Conservation (phyloP, 2,329 filamentous ascomycete species). For the Curvularia lunata region DNA sequence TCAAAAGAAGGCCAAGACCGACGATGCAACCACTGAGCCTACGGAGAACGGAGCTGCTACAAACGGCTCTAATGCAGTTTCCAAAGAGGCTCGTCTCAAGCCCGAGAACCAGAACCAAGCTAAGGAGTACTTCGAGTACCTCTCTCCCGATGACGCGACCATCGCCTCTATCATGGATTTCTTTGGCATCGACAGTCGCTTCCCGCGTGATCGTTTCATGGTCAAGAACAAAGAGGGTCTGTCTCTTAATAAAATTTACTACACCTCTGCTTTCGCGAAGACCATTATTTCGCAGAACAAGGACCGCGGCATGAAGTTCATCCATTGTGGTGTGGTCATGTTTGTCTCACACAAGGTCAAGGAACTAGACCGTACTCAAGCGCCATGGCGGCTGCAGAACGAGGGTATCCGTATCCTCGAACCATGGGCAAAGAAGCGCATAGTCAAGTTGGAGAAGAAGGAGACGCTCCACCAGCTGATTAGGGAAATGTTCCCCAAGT, state of each 20-base stretch:
- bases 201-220: slow-evolving; percentile 92
- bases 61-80: slow-evolving; percentile 18
- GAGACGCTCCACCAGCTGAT: slow-evolving; percentile 82
- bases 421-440: slow-evolving; percentile 83
- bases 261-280: slow-evolving; percentile 82
- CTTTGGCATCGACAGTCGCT: slow-evolving; percentile 82
- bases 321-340: slow-evolving; percentile 98
- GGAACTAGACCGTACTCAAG: slow-evolving; percentile 93
- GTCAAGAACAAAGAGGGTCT: slow-evolving; percentile 90
- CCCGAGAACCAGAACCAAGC: slow-evolving; percentile 56
- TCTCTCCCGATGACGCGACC: slow-evolving; percentile 75
- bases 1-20: slow-evolving; percentile 47
- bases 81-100: slow-evolving; percentile 44
- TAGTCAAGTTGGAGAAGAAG: slow-evolving; percentile 76
- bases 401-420: slow-evolving; percentile 92
- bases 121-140: slow-evolving; percentile 95
- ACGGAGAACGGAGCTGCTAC: slow-evolving; percentile 26
- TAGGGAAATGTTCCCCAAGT: slow-evolving; percentile 95
- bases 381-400: slow-evolving; percentile 91
- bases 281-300: slow-evolving; percentile 89
- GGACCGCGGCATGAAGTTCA: slow-evolving; percentile 89
- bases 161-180: slow-evolving; percentile 80
- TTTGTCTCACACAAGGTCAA: slow-evolving; percentile 74
- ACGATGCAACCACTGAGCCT: slow-evolving; percentile 18
- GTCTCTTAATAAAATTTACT: slow-evolving; percentile 95